Evolutionary conservation across 768 basidiomycete species (phyloP).

Genomic region (Mrakia gelida): DNA sequence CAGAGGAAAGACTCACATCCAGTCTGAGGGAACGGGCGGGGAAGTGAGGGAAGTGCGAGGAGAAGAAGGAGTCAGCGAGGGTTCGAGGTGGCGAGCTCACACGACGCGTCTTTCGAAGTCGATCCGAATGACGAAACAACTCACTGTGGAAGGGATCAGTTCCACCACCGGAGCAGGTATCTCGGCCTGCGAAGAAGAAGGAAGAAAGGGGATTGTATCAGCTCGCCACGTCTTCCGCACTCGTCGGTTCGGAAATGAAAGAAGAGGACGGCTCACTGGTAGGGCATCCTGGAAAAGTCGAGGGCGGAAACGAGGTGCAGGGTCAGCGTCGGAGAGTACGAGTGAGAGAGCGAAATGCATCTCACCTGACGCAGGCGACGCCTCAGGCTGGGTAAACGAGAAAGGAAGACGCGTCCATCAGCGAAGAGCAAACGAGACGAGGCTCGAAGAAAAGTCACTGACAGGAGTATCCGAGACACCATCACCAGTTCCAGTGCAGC

Average conservation of each 20-base stretch:
- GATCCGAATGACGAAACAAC: too few species aligned
- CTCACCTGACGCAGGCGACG: not conserved
- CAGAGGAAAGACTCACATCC: not conserved
- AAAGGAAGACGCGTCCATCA: not conserved
- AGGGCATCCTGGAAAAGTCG: not conserved
- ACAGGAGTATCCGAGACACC: constrained; percentile 35
- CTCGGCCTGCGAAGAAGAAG: not conserved
- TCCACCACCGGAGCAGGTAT: not conserved
- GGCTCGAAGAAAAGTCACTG: not conserved
- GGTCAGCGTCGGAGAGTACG: too few species aligned
- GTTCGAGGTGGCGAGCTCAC: too few species aligned
- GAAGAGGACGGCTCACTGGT: not conserved
- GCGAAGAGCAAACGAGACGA: not conserved
- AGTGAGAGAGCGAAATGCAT: not conserved
- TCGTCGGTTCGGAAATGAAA: not conserved
- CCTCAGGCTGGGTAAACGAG: not conserved
- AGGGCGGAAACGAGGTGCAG: not conserved
- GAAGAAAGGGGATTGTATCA: not conserved
- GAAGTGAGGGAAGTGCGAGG: not conserved
- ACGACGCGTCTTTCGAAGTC: too few species aligned
- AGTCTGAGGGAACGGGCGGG: not conserved
- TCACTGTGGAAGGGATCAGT: not conserved
- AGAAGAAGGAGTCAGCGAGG: not conserved
- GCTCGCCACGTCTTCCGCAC: too few species aligned
- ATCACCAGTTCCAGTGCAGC: constrained; percentile 37